Evolutionary conservation across 139 green algal species (phyloP).

Genomic region (Marvania coccoides): DNA sequence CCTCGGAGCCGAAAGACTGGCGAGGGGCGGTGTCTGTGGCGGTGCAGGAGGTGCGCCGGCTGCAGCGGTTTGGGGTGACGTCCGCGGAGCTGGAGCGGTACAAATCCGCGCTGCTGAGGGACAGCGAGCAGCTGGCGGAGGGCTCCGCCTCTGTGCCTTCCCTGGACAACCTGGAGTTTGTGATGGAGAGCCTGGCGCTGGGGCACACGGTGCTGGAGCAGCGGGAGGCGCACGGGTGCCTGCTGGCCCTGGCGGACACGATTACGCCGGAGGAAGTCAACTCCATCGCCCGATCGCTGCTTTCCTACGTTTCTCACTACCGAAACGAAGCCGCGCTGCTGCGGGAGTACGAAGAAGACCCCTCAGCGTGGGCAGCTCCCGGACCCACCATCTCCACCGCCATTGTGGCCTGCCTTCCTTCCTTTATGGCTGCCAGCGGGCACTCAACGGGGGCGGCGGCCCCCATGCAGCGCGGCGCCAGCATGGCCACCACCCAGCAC

Average conservation of each 20-base stretch:
- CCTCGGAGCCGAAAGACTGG: slow-evolving; percentile 85
- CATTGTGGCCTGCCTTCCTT: slow-evolving; percentile 88
- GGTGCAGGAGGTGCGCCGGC: slow-evolving; percentile 76
- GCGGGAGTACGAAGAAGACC: slow-evolving; percentile 32
- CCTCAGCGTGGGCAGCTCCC: slow-evolving; percentile 29
- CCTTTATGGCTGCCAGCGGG: slow-evolving; percentile 59
- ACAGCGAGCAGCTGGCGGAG: slow-evolving; percentile 81
- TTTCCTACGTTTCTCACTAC: slow-evolving; percentile 89
- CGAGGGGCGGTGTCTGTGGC: slow-evolving; percentile 48
- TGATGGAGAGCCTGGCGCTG: slow-evolving; percentile 95
- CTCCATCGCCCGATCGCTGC: slow-evolving; percentile 57
- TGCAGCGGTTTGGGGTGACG: slow-evolving; percentile 86
- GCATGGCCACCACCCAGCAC: slow-evolving; percentile 65
- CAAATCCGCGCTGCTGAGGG: slow-evolving; percentile 74
- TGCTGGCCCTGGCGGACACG: slow-evolving; percentile 57
- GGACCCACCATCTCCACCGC: slow-evolving; percentile 65
- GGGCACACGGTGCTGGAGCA: slow-evolving; percentile 81
- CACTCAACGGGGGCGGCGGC: slow-evolving; percentile 30
- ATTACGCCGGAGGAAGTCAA: slow-evolving; percentile 81
- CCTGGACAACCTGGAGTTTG: slow-evolving; percentile 93
- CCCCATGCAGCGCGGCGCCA: slow-evolving; percentile 35
- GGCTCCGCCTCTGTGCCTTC: slow-evolving; percentile 72
- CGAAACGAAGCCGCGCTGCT: slow-evolving; percentile 49
- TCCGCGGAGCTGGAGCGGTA: slow-evolving; percentile 85
- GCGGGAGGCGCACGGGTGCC: slow-evolving; percentile 39